Conservation (phyloP, 208 protist species). For the Porcisia deanei region DNA sequence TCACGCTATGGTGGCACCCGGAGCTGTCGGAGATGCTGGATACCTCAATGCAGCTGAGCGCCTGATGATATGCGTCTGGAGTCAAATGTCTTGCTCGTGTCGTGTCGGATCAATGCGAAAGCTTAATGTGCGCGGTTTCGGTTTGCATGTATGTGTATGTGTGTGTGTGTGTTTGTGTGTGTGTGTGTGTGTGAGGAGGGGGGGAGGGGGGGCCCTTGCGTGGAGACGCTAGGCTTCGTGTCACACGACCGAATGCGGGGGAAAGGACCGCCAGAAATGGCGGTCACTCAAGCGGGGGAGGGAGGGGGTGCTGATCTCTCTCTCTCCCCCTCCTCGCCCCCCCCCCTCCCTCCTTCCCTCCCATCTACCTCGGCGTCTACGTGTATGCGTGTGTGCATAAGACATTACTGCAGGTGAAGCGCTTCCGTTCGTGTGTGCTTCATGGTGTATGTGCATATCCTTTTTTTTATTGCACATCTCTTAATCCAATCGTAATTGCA, state of each 20-base stretch:
- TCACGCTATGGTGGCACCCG: constrained; percentile 65
- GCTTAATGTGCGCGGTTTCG: background rate
- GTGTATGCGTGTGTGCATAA: background rate
- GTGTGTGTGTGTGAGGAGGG: background rate
- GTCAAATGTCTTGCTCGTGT: no score
- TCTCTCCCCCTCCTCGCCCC: background rate
- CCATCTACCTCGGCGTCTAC: background rate
- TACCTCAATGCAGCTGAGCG: constrained; percentile 47
- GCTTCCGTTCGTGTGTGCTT: background rate
- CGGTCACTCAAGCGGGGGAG: background rate
- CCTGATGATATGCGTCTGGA: constrained; percentile 8
- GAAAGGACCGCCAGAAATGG: background rate
- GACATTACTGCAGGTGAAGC: no score
- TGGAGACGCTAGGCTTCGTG: background rate
- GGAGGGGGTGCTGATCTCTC: background rate
- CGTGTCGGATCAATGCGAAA: background rate
- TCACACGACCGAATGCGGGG: background rate
- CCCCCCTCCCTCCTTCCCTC: no score
- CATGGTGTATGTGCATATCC: background rate
- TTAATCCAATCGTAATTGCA: background rate
- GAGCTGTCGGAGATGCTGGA: constrained; percentile 56
- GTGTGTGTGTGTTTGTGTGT: background rate
- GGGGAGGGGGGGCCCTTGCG: background rate
- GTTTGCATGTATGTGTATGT: background rate
- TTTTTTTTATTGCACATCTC: background rate